phyloP scores from a whole-genome alignment of 2,329 filamentous ascomycete species.

The Didymella pinodella region DNA sequence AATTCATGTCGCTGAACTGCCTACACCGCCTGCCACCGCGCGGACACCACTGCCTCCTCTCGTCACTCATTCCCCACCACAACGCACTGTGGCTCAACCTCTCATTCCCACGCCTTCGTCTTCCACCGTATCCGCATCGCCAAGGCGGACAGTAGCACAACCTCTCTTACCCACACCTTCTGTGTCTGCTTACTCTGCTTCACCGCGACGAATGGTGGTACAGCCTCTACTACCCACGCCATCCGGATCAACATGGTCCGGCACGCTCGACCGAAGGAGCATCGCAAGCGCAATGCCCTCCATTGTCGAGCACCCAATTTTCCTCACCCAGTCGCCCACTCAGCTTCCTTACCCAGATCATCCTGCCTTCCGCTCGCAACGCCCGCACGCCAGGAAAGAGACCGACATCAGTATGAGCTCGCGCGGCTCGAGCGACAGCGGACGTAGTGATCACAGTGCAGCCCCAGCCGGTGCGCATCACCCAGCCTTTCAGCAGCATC shows the following conservation, averaged over 20 bases:
- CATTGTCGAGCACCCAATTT: slow-evolving; percentile 40
- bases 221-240: slow-evolving; percentile 44
- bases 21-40: slow-evolving; percentile 11
- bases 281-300: slow-evolving; percentile 42
- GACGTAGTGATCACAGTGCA: slow-evolving; percentile 8
- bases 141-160: slow-evolving; percentile 36
- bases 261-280: slow-evolving; percentile 35
- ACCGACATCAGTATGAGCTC: slow-evolving; percentile 8
- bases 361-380: slow-evolving; percentile 9
- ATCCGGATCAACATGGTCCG: slow-evolving; percentile 39
- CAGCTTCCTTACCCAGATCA: slow-evolving; percentile 29
- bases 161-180: slow-evolving; percentile 46
- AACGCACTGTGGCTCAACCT: slow-evolving; percentile 39
- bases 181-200: slow-evolving; percentile 38
- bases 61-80: slow-evolving; percentile 26
- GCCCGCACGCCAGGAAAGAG: slow-evolving; percentile 2
- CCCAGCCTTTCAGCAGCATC: slow-evolving; percentile 42
- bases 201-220: slow-evolving; percentile 35
- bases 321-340: slow-evolving; percentile 4
- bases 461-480: slow-evolving; percentile 14
- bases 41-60: slow-evolving; percentile 27
- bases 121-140: slow-evolving; percentile 35
- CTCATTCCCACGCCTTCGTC: slow-evolving; percentile 43
- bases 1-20: slow-evolving; percentile 32
- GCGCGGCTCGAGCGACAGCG: slow-evolving; percentile 11